These are phyloP conservation scores for Closterium sp. DNA, from an alignment of 139 green algal genomes.

Conservation along the genomic window DNA sequence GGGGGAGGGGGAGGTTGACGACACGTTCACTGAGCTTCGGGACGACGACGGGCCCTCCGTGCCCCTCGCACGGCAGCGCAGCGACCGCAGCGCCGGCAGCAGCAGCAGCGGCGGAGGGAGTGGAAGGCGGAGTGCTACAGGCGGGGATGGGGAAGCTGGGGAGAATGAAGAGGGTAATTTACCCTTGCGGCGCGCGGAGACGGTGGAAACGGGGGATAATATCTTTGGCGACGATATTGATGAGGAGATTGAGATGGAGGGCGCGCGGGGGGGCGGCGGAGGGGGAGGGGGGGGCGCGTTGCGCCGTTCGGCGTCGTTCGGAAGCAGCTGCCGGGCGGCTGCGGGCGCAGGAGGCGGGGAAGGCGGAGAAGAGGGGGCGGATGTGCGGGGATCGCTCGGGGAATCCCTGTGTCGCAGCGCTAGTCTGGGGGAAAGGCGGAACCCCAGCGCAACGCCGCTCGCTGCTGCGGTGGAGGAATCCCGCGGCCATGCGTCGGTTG, in stretches of 20 bases:
- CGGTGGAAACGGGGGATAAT: not conserved
- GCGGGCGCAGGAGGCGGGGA: not conserved
- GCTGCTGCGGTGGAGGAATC: too few species aligned
- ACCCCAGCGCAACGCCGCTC: too few species aligned
- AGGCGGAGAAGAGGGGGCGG: not conserved
- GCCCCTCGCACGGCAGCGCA: not conserved
- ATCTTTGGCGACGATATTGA: not conserved
- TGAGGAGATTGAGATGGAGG: not conserved
- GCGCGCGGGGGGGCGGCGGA: not conserved
- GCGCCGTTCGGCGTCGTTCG: not conserved
- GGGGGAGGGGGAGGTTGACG: not conserved
- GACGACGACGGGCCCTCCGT: not conserved
- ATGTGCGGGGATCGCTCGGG: not conserved
- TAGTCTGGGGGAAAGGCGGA: not conserved
- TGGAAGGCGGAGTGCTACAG: not conserved
- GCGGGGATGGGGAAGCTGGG: not conserved
- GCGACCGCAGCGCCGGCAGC: not conserved
- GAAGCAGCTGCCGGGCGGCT: not conserved
- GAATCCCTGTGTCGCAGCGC: too few species aligned
- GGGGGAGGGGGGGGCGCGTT: not conserved
- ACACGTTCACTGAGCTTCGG: not conserved
- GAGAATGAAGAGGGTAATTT: not conserved
- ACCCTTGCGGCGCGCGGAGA: not conserved
- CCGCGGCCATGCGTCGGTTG: too few species aligned
- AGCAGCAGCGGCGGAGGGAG: not conserved